These are phyloP conservation scores for Globisporangium uncinulatum DNA, from an alignment of 352 stramenopile species.

Conservation along the genomic window DNA sequence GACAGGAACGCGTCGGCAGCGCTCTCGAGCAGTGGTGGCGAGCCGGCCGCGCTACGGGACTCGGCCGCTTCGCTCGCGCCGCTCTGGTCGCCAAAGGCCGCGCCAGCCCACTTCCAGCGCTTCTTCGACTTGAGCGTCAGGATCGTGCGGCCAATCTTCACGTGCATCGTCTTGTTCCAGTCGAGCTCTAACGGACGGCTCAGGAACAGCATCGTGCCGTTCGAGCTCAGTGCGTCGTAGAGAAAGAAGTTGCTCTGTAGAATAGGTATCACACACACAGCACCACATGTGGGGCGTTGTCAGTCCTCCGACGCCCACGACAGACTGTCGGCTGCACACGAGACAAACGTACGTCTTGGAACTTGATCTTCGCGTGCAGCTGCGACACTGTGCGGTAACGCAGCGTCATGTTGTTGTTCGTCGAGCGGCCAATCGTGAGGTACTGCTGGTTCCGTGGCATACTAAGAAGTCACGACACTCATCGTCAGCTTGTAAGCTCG, in stretches of 20 bases:
- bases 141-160: slow-evolving; percentile 83
- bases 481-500: not conserved
- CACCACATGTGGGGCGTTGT: not conserved
- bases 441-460: slow-evolving; percentile 68
- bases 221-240: slow-evolving; percentile 71
- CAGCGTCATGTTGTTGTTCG: slow-evolving; percentile 82
- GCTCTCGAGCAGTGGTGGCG: not conserved
- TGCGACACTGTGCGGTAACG: slow-evolving; percentile 84
- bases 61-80: slow-evolving; percentile 20
- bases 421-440: slow-evolving; percentile 74
- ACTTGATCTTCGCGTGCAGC: slow-evolving; percentile 79
- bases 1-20: slow-evolving; percentile 1
- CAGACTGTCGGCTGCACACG: not conserved
- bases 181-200: slow-evolving; percentile 75
- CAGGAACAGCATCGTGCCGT: slow-evolving; percentile 83
- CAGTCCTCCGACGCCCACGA: not conserved
- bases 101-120: slow-evolving; percentile 71
- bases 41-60: not conserved
- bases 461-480: slow-evolving; percentile 4
- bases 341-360: slow-evolving; percentile 55
- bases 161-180: slow-evolving; percentile 78
- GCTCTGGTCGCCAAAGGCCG: slow-evolving; percentile 25
- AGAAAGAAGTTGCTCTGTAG: slow-evolving; percentile 70
- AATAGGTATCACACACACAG: slow-evolving; percentile 1
- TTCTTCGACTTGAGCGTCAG: slow-evolving; percentile 82